These are phyloP conservation scores for Clarkia xantiana DNA, from an alignment of 345 rosid genomes.

Conservation along the genomic window DNA sequence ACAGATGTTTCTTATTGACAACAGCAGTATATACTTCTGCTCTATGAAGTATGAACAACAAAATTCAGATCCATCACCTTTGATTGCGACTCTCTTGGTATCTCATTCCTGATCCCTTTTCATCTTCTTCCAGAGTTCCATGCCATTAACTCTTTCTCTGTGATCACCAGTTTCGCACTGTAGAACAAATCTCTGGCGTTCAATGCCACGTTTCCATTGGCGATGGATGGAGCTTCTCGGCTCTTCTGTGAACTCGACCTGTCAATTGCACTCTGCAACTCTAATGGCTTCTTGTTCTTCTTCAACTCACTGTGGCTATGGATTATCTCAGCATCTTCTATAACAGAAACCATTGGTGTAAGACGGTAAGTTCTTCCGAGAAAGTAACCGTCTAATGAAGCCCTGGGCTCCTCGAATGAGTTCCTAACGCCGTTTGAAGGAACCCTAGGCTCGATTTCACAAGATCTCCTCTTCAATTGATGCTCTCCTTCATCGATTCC, in stretches of 20 bases:
- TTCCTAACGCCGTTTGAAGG: constrained; percentile 27
- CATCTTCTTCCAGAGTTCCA: constrained; percentile 19
- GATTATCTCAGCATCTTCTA: constrained; percentile 36
- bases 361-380: constrained; percentile 31
- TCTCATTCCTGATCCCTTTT: constrained; percentile 4
- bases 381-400: constrained; percentile 70
- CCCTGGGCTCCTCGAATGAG: constrained; percentile 63
- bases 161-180: constrained; percentile 39
- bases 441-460: constrained; percentile 28
- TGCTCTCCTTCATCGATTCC: constrained; percentile 22
- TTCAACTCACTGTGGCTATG: constrained; percentile 10
- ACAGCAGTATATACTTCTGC: too few relatives aligned
- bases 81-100: neutral
- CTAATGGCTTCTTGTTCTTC: constrained; percentile 9
- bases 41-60: too few relatives aligned
- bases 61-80: too few relatives aligned
- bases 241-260: constrained; percentile 9
- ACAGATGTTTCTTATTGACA: too few relatives aligned
- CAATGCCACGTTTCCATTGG: constrained; percentile 22
- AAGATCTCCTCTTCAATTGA: constrained; percentile 42
- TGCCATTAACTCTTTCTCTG: constrained; percentile 38
- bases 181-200: constrained; percentile 30
- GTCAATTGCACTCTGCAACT: constrained; percentile 18
- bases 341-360: constrained; percentile 31
- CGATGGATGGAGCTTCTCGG: constrained; percentile 10